Evolutionary conservation across 352 stramenopile species (phyloP).

Genomic region (Phytophthora foliorum): DNA sequence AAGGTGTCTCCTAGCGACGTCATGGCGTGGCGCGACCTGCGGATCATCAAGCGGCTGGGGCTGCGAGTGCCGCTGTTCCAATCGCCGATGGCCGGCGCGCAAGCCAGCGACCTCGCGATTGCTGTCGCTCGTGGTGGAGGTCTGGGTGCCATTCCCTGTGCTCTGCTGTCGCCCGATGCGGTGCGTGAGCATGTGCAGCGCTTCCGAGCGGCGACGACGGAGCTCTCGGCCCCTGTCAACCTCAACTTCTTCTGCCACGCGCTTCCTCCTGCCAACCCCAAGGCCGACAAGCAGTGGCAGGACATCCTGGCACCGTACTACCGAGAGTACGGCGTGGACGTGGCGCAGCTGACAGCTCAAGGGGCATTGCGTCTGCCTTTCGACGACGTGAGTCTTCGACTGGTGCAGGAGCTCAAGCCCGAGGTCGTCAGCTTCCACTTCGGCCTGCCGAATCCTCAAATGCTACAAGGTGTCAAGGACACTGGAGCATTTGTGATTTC

Average conservation of each 20-base stretch:
- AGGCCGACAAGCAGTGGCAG: slow-evolving; percentile 44
- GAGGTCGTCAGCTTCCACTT: slow-evolving; percentile 80
- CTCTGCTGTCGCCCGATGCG: slow-evolving; percentile 36
- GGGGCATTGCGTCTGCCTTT: slow-evolving; percentile 45
- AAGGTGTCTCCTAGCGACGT: background rate
- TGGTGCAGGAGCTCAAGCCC: slow-evolving; percentile 61
- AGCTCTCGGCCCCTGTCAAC: slow-evolving; percentile 53
- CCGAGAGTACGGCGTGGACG: slow-evolving; percentile 36
- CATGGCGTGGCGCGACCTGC: slow-evolving; percentile 42
- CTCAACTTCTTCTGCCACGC: slow-evolving; percentile 74
- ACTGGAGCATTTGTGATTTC: slow-evolving; percentile 54
- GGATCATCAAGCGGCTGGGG: slow-evolving; percentile 29
- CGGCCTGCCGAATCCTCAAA: slow-evolving; percentile 42
- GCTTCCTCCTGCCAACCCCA: slow-evolving; percentile 14
- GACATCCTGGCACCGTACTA: slow-evolving; percentile 50
- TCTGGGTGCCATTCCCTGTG: slow-evolving; percentile 60
- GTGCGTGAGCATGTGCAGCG: slow-evolving; percentile 41
- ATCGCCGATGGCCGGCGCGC: slow-evolving; percentile 62
- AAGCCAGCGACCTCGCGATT: slow-evolving; percentile 44
- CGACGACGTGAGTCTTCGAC: slow-evolving; percentile 43
- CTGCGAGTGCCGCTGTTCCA: slow-evolving; percentile 51
- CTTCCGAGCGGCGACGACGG: slow-evolving; percentile 41
- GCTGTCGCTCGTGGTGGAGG: slow-evolving; percentile 43
- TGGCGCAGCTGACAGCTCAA: slow-evolving; percentile 18
- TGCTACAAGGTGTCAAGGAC: slow-evolving; percentile 46